Base-by-base conservation (phyloP, 805 yeast genomes). In the Metschnikowia borealis region DNA sequence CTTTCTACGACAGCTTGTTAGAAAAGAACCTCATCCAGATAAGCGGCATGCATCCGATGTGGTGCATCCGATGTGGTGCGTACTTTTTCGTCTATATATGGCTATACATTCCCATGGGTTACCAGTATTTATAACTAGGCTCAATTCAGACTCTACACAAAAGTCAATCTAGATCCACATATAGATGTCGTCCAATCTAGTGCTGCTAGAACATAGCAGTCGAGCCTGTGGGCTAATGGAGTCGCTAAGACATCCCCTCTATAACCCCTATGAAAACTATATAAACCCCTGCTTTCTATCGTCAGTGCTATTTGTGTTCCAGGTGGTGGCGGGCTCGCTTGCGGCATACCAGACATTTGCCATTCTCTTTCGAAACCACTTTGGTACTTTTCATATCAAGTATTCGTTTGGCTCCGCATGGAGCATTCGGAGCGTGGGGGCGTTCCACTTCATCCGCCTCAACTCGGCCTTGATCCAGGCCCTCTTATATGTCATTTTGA, bases 281-380 rank as follows among this genome's bases (percentile, higher is more conserved):
- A 37, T 68, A 7, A 64, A 68, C 51, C 72, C 72, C 3, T 63
- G 68, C 47, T 68, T 69, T 48, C 43, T 67, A 34, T 44, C 59
- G 15, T 48, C 55, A 14, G 48, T 55, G 13, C 47, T 51, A 17
- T 31, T 51, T 21, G 33, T 46, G 2, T 44, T 53, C 37, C 56
- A 49, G 46, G 52, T 32, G 18, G 38, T 52, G n/a, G n/a, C 54
- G 20, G 65, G 58, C 7, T 46, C 39, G 3, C 50, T 52, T 14
- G 61, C 50, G 2, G n/a, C 58, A 6, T 26, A 18, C n/a, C 67
- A 64, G 39, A 49, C 56, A 15, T 18, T 47, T n/a, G 45, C 38
- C 32, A 53, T 62, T 15, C 48, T 51, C n/a, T 48, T 55, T 39
- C 41, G 31, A 49, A 63, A 63, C 37, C 49, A 46, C 38, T 60